These are phyloP conservation scores for Polygonum aviculare DNA, from an alignment of 148 eudicot species.

Conservation along the genomic window DNA sequence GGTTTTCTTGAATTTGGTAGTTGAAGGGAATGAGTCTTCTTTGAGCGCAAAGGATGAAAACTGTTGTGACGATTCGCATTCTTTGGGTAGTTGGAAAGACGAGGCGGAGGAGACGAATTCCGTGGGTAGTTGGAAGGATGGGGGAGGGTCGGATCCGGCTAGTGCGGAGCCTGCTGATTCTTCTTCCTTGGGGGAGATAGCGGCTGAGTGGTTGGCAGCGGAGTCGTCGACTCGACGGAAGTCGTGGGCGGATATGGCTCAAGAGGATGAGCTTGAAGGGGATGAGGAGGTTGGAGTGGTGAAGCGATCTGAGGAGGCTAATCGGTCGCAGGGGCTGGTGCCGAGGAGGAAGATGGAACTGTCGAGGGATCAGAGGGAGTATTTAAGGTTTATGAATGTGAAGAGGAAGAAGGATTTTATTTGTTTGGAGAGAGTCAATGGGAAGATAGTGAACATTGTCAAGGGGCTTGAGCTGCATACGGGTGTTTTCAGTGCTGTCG, in stretches of 20 bases:
- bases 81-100: constrained; percentile 51
- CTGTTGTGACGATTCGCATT: constrained; percentile 29
- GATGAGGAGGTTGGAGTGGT: constrained; percentile 47
- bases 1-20: constrained; percentile 21
- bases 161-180: constrained; percentile 15
- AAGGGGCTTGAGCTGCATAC: constrained; percentile 88
- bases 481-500: constrained; percentile 79
- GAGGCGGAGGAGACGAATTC: constrained; percentile 20
- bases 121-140: no score
- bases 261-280: constrained; percentile 69
- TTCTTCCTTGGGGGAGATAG: constrained; percentile 24
- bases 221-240: constrained; percentile 30
- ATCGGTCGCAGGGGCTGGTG: constrained; percentile 15
- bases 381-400: constrained; percentile 49
- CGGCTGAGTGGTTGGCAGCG: constrained; percentile 6
- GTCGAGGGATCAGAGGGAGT: constrained; percentile 78
- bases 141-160: constrained; percentile 21
- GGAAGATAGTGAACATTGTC: constrained; percentile 59
- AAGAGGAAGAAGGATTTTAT: constrained; percentile 70
- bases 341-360: constrained; percentile 34
- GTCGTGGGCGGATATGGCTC: constrained; percentile 97
- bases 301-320: constrained; percentile 16
- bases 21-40: constrained; percentile 12
- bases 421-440: constrained; percentile 63
- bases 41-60: constrained; percentile 15